Evolutionary conservation across 352 stramenopile species (phyloP).

Genomic region (Phytopythium cucurbitacearum): DNA sequence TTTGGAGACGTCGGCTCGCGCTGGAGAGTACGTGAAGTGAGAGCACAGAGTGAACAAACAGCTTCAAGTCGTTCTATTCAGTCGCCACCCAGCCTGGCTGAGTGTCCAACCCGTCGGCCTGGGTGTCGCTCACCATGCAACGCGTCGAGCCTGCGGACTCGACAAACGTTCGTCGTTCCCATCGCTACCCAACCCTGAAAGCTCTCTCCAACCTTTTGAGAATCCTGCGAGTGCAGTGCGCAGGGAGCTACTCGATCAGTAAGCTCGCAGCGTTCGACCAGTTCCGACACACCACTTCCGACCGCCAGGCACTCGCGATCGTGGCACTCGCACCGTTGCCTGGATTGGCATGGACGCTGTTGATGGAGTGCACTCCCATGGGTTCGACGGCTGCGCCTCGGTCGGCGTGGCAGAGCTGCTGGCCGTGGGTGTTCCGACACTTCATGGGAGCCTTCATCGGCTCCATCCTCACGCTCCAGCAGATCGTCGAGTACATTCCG

Average conservation of each 20-base stretch:
- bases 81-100: too few species aligned
- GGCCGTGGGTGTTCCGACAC: constrained; percentile 3
- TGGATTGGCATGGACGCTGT: not conserved
- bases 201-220: not conserved
- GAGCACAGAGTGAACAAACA: too few species aligned
- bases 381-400: not conserved
- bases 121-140: too few species aligned
- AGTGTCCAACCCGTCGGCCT: too few species aligned
- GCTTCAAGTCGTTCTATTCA: too few species aligned
- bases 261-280: constrained; percentile 1
- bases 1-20: too few species aligned
- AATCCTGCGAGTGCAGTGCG: not conserved
- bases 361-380: constrained; percentile 4
- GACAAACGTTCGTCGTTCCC: too few species aligned
- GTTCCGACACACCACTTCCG: not conserved
- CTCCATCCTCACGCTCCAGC: not conserved
- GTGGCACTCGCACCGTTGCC: not conserved
- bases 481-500: constrained; percentile 2
- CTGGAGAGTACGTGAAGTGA: too few species aligned
- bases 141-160: too few species aligned
- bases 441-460: constrained; percentile 4
- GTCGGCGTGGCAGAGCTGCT: not conserved
- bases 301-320: not conserved
- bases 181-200: too few species aligned
- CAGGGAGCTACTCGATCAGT: not conserved